Base-by-base conservation (phyloP, 768 basidiomycete species). In the Trametes cubensis region DNA sequence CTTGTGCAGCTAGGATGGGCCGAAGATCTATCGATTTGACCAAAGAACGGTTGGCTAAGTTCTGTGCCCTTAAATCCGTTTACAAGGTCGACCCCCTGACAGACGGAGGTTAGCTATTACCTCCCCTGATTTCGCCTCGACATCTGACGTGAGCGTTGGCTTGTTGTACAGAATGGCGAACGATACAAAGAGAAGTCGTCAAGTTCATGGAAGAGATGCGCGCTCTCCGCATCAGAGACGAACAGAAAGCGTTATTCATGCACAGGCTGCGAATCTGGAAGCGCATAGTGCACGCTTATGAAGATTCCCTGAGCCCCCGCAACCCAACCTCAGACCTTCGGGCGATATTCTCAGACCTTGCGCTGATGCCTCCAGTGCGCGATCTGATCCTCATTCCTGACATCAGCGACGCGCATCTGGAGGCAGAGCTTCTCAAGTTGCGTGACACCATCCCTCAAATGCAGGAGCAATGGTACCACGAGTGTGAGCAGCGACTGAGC, bases 311-410 rank as follows among this genome's bases (percentile, higher is more conserved):
- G 18, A 34, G 50, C 18, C 10, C 18, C 30, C 50, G 34, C 14
- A 18, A 38, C 30, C 15, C 18, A 11, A 39, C 17, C 21, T 56
- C 55, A 5, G 57, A 58, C 39, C 11, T 51, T 17, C 48, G 40
- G 2, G 48, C 47, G 2, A 23, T 25, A 20, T 58, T 58, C 13
- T 47, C 56, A 2, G 48, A 58, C 40, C n/a, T 58, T 8, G 57
- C 49, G 13, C 38, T 28, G 14, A 6, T 49, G 14, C 26, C 23
- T 17, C 21, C 14, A 17, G 25, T 49, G 26, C 48, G 26, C 11
- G n/a, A 20, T 14, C 26, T 49, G 10, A 15, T 26, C 17, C 25
- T 26, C 15, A 20, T 26, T 17, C 48, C 48, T 18, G 26, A 15
- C 18, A 26, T 23, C 14, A 20, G 23, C 15, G 48, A 49, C 5